These are phyloP conservation scores for Candida sp. DNA, from an alignment of 1,139 yeast species.

Conservation along the genomic window DNA sequence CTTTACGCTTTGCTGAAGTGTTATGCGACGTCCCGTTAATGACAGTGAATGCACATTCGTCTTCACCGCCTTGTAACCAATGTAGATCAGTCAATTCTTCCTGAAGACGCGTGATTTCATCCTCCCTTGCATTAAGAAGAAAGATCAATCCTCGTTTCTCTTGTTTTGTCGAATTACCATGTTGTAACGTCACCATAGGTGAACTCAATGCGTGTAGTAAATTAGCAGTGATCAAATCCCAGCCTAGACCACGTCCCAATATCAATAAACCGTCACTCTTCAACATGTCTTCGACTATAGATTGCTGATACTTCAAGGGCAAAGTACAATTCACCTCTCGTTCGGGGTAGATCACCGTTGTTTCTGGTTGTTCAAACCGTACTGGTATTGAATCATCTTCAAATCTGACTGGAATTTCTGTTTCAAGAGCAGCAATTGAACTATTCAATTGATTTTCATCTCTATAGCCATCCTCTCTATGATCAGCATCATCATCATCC, in stretches of 20 bases:
- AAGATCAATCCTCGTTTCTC: constrained; percentile 62
- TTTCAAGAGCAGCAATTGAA: not conserved
- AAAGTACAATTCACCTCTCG: constrained; percentile 51
- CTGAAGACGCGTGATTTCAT: constrained; percentile 53
- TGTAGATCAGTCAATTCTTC: constrained; percentile 63
- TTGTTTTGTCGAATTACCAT: constrained; percentile 28
- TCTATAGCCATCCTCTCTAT: not conserved
- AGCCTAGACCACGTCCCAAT: constrained; percentile 82
- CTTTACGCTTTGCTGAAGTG: constrained; percentile 52
- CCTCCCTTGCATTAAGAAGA: constrained; percentile 65
- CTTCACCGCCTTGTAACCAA: constrained; percentile 48
- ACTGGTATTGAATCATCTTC: constrained; percentile 12
- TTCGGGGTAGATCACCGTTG: constrained; percentile 20
- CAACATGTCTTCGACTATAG: constrained; percentile 69
- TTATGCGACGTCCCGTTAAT: constrained; percentile 51
- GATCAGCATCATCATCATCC: constrained; percentile 13
- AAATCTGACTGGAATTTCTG: constrained; percentile 2
- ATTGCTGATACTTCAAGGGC: constrained; percentile 70
- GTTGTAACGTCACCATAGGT: constrained; percentile 40
- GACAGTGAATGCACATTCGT: constrained; percentile 33
- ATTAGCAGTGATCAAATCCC: constrained; percentile 70
- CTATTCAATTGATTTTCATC: not conserved
- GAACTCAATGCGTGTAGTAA: constrained; percentile 70
- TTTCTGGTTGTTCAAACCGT: constrained; percentile 16
- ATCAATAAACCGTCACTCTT: constrained; percentile 73